These are phyloP conservation scores for Rhodotorula kratochvilovae DNA, from an alignment of 768 basidiomycete genomes.

Conservation along the genomic window DNA sequence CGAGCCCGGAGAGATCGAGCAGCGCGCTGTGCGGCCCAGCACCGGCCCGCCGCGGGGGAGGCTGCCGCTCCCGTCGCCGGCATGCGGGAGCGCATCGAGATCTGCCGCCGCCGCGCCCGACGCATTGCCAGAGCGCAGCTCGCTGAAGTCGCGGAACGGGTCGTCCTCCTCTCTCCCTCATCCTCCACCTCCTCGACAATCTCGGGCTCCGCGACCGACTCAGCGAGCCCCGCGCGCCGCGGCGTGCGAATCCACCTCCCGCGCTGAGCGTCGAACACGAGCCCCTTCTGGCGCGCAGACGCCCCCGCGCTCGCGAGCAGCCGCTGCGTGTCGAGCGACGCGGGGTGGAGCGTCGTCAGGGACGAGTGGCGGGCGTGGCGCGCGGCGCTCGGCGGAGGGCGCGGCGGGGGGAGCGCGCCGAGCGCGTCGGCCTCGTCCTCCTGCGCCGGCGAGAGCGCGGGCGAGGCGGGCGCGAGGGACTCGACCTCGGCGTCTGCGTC, in stretches of 20 bases:
- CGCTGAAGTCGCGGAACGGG: conserved; percentile 28
- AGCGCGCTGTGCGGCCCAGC: background rate
- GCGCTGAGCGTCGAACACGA: conserved; percentile 47
- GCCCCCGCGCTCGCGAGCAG: conserved; percentile 40
- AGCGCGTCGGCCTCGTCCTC: too few species aligned
- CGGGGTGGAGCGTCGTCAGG: conserved; percentile 46
- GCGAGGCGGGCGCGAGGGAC: too few species aligned
- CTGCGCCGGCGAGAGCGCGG: background rate
- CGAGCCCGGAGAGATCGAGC: conserved; percentile 22
- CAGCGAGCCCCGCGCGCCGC: conserved; percentile 26
- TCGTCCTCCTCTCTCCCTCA: conserved; percentile 28
- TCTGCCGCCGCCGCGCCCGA: background rate
- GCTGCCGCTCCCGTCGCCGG: conserved; percentile 18
- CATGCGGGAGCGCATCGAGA: conserved; percentile 15
- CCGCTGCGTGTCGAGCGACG: conserved; percentile 42
- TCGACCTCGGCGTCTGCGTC: background rate
- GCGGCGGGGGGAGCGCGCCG: background rate
- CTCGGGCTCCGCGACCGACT: conserved; percentile 40
- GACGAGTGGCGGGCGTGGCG: conserved; percentile 12
- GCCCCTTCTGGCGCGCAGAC: conserved; percentile 42
- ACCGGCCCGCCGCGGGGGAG: background rate
- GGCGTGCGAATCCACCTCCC: conserved; percentile 47
- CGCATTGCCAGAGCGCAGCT: conserved; percentile 9
- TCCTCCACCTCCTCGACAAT: conserved; percentile 32
- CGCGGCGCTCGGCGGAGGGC: background rate